Conservation (phyloP, 495 filamentous ascomycete species). For the Amphirosellinia nigrospora region DNA sequence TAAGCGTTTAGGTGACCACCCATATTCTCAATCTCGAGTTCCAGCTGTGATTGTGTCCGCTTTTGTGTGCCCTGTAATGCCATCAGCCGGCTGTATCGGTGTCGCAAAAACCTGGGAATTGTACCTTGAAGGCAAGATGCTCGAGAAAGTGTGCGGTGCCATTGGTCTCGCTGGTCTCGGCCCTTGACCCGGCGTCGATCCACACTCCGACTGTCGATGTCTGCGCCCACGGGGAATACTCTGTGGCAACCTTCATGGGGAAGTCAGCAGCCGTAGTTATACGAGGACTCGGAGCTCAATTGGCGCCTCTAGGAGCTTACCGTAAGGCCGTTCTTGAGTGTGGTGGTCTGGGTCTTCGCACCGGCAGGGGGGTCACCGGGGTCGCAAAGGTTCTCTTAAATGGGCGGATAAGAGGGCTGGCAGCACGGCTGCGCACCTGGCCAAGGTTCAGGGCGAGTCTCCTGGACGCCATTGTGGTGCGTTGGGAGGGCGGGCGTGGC, state of each 20-base stretch:
- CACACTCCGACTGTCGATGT: constrained; percentile 98
- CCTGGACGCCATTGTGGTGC: constrained; percentile 84
- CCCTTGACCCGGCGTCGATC: constrained; percentile 98
- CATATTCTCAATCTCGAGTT: constrained; percentile 99
- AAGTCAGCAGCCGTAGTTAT: constrained; percentile 42
- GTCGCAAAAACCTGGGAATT: constrained; percentile 13
- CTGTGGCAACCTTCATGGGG: constrained; percentile 81
- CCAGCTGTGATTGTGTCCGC: constrained; percentile 92
- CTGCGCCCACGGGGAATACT: constrained; percentile 97
- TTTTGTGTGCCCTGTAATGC: constrained; percentile 77
- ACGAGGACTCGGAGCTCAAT: constrained; percentile 34
- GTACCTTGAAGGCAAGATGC: constrained; percentile 99
- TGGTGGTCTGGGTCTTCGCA: constrained; percentile 89
- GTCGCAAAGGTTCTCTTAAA: constrained; percentile 85
- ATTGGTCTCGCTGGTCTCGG: constrained; percentile 98
- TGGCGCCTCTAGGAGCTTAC: constrained; percentile 61
- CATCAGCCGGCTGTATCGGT: constrained; percentile 30
- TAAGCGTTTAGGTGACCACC: constrained; percentile 99
- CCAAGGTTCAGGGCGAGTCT: constrained; percentile 88
- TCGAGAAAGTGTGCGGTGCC: constrained; percentile 99
- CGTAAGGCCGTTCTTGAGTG: constrained; percentile 94
- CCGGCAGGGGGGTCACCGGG: constrained; percentile 68
- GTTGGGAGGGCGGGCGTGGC: constrained; percentile 35
- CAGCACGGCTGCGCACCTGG: constrained; percentile 82
- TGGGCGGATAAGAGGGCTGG: constrained; percentile 72